phyloP scores from a whole-genome alignment of 441 rosid species.

The Arabidopsis lyrata region DNA sequence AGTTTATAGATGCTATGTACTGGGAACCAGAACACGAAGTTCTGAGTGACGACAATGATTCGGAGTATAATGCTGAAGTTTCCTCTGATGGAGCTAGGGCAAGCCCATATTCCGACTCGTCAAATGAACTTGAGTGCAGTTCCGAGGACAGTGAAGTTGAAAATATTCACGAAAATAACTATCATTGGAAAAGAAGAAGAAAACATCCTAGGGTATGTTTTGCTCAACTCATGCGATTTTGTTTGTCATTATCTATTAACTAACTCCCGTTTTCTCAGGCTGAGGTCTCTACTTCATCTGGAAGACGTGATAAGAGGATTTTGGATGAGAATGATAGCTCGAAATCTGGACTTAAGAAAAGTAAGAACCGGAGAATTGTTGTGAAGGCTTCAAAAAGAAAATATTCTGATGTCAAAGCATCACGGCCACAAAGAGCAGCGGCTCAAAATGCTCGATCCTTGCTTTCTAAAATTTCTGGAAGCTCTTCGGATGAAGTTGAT shows the following conservation, averaged over 20 bases:
- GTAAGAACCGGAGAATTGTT: conserved; percentile 53
- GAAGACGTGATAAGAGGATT: conserved; percentile 70
- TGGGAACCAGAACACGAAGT: conserved; percentile 83
- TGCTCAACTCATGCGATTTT: conserved; percentile 32
- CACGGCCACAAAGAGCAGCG: conserved; percentile 80
- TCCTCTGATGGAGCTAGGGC: conserved; percentile 67
- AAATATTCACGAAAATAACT: conserved; percentile 51
- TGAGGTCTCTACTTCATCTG: conserved; percentile 54
- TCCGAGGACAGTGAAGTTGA: conserved; percentile 63
- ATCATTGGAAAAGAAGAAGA: conserved; percentile 66
- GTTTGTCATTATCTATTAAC: conserved; percentile 37
- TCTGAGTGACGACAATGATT: conserved; percentile 70
- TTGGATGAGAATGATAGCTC: conserved; percentile 61
- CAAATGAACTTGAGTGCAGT: conserved; percentile 67
- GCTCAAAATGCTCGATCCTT: conserved; percentile 76
- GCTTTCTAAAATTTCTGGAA: conserved; percentile 72
- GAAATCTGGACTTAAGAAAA: conserved; percentile 49
- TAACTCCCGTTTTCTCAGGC: conserved; percentile 54
- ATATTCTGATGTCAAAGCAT: conserved; percentile 56
- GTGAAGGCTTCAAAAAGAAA: conserved; percentile 57
- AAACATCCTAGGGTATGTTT: conserved; percentile 59
- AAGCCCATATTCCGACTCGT: conserved; percentile 57
- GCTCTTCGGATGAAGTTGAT: conserved; percentile 65
- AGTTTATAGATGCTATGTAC: conserved; percentile 74
- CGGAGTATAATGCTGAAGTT: conserved; percentile 74